Evolutionary conservation across 768 basidiomycete species (phyloP), one percentile per base, ranked within the genome.

Genomic region (Sutorius australiensis): DNA sequence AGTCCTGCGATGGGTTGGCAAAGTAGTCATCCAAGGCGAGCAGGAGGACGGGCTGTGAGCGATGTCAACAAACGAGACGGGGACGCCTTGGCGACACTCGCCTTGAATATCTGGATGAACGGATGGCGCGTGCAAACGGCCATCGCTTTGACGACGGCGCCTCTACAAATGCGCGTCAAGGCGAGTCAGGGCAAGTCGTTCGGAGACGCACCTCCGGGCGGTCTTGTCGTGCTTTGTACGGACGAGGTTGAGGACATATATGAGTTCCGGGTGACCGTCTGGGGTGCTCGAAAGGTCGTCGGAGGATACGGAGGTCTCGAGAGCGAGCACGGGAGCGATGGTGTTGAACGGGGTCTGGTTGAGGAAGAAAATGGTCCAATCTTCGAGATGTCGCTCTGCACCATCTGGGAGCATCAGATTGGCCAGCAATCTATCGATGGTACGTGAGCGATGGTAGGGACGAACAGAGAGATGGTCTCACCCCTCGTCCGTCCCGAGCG

Each of bases 361-460:
- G 52, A 99, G 81, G 70, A 95, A 97, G 79, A 99, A 99, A 40
- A 98, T 85, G 6, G 97, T 98, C 95, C 95, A 98, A 71, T 98
- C 97, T 67, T 95, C 92, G 21, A 88, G 73, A 56, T 95, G 90
- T 46, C 88, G 84, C 73, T 99, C 95, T 30, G 94, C 97, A 6
- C 97, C 97, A 69, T 99, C 97, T 11, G 97, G 97, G 19, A 99
- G 80, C 97, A 99, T 99, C 55, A 95, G 81, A 75, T 95, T 95
- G 4, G 97, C 97, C 5, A 99, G 79, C 16, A 95, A 80, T 51
- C 95, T 98, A 51, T 36, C 2, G 51, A n/a, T 28, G 27, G 36
- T 17, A 0, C 3, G 28, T 60, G 24, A 64, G 55, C 21, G 31
- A 3, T 28, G 27, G 11, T n/a, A 8, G 5, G 11, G 4, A 24